A percentile compares a stretch with the other conserved stretches of the same genome.
Conservation (phyloP, 148 eudicot species). For the Rhododendron kiyosumense region DNA sequence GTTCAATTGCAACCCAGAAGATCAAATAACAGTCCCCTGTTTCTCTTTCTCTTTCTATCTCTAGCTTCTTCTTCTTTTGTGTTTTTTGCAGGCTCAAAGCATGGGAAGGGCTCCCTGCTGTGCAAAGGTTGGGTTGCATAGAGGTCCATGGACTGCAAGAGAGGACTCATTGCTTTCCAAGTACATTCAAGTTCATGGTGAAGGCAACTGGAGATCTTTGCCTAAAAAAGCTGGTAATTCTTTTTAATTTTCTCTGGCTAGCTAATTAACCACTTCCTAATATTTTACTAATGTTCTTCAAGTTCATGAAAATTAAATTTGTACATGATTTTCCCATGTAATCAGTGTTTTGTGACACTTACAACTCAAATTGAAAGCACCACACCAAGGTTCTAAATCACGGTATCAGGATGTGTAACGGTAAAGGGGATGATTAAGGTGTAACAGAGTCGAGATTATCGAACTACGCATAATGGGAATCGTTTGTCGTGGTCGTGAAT, state of each 20-base stretch:
- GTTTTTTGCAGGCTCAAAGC: neutral
- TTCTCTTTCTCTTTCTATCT: neutral
- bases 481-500: too few relatives aligned
- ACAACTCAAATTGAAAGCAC: too few relatives aligned
- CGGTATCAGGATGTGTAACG: too few relatives aligned
- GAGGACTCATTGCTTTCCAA: conserved; percentile 52
- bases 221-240: conserved; percentile 56
- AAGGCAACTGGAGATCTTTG: conserved; percentile 67
- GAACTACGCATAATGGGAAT: too few relatives aligned
- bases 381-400: too few relatives aligned
- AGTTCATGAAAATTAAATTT: too few relatives aligned
- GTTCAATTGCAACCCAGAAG: neutral
- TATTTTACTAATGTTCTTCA: too few relatives aligned
- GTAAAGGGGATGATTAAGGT: too few relatives aligned
- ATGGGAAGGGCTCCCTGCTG: conserved; percentile 76
- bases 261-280: neutral
- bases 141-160: conserved; percentile 60
- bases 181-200: conserved; percentile 49
- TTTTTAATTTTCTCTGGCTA: neutral
- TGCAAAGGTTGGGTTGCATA: conserved; percentile 51
- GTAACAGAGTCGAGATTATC: too few relatives aligned
- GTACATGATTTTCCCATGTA: neutral
- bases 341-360: too few relatives aligned
- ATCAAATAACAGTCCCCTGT: neutral
- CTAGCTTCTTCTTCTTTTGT: neutral